Evolutionary conservation across 305 asterid species (phyloP), one percentile per base, ranked within the genome.

Genomic region (Fraxinus latifolia): DNA sequence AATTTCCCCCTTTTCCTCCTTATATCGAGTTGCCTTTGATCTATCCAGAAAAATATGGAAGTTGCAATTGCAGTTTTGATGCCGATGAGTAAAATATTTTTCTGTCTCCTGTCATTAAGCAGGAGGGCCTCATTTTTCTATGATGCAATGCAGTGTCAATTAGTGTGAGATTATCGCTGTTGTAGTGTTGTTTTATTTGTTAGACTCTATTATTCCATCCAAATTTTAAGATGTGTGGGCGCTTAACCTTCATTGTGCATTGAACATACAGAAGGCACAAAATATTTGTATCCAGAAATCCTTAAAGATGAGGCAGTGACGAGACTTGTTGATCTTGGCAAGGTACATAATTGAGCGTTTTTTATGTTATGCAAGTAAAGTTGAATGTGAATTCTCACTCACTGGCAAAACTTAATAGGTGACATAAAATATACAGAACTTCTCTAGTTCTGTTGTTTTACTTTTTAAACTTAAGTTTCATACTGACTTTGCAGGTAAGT

Each of bases 251-350:
- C 42, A 79, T 78, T 73, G 76, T 89, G 88, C 85, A 78, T 86
- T 89, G 87, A 85, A 84, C 85, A 72, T 82, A 68, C 84, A 81
- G 90, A 91, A 77, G 86, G 76, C 47, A 33, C 79, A 31, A 74
- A 81, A 37, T 73, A 80, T 86, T 81, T 83, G 88, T 91, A 89
- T 84, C 83, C 91, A 11, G 89, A 92, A 74, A 87, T 93, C 79
- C 90, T 96, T 5, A 93, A 86, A 90, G 91, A 91, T 50, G 97
- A 96, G 89, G 95, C 97, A 5, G 90, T 93, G 84, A 87, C 90
- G 58, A 92, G 98, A 88, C 97, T 94, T 62, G 21, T 77, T 70
- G 94, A 93, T 85, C 99, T 96, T 71, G 96, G 97, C 67, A 94
- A 96, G 96, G 99, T 95, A 88, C 58, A 0, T 15, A 31, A 21